Percentiles rank a stretch among this genome's conserved stretches.
Evolutionary conservation across 441 rosid genomes (phyloP).

Genomic region (Erodium trifolium): DNA sequence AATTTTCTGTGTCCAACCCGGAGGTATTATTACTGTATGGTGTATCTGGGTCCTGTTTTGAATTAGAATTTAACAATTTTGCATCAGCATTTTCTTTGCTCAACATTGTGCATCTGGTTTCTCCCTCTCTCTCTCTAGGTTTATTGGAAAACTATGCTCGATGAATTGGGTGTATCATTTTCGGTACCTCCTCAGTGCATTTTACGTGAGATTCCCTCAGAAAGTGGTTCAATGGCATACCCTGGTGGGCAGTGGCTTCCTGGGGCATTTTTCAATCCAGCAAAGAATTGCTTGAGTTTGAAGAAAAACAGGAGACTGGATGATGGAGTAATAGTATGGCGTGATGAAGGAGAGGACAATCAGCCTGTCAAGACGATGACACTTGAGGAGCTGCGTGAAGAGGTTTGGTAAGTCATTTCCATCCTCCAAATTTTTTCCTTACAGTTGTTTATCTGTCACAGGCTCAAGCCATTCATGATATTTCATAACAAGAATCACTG

Average conservation of each 20-base stretch:
- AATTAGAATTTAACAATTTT: background rate
- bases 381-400: constrained; percentile 49
- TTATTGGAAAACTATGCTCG: constrained; percentile 67
- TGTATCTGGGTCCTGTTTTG: constrained; percentile 7
- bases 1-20: constrained; percentile 71
- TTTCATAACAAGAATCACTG: background rate
- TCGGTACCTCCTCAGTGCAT: constrained; percentile 58
- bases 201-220: constrained; percentile 31
- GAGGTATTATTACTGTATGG: constrained; percentile 40
- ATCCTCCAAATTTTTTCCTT: constrained; percentile 6
- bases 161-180: constrained; percentile 49
- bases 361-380: constrained; percentile 57
- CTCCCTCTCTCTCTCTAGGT: constrained; percentile 29
- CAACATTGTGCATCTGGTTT: constrained; percentile 1
- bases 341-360: constrained; percentile 67
- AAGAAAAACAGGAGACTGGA: constrained; percentile 43
- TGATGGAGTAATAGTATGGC: constrained; percentile 66
- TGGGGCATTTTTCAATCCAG: constrained; percentile 72
- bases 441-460: background rate
- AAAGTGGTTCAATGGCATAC: constrained; percentile 20
- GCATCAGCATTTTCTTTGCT: background rate
- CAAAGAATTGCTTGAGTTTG: constrained; percentile 52
- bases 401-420: constrained; percentile 64
- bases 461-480: background rate
- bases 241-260: constrained; percentile 94